phyloP scores from a whole-genome alignment of 1,284 basidiomycete species.

The Ganoderma multipileum region DNA sequence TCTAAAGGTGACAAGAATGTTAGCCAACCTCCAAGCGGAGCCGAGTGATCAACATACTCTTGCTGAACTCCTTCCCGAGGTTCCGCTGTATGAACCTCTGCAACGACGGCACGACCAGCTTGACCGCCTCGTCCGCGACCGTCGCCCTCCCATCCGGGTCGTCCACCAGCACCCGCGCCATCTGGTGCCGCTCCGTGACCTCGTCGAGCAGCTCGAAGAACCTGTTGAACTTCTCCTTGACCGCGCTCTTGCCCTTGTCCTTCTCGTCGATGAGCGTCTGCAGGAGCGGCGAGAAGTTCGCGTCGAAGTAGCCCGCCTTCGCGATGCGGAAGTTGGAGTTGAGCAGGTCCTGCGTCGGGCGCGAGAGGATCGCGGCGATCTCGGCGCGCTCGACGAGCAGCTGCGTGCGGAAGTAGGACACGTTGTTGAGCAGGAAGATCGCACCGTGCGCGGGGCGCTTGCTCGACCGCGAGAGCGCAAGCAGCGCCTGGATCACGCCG shows the following conservation, averaged over 20 bases:
- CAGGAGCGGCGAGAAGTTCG: constrained; percentile 79
- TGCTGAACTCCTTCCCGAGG: constrained; percentile 81
- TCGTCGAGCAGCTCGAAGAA: constrained; percentile 84
- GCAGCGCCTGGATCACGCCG: constrained; percentile 64
- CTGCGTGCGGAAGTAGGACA: constrained; percentile 68
- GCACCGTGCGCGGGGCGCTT: constrained; percentile 72
- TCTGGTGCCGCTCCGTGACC: constrained; percentile 72
- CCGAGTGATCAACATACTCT: constrained; percentile 61
- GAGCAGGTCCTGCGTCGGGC: constrained; percentile 64
- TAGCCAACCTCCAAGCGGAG: constrained; percentile 11
- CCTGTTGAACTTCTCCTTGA: constrained; percentile 80
- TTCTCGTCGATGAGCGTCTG: constrained; percentile 74
- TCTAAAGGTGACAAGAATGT: constrained; percentile 49
- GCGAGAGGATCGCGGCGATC: constrained; percentile 59
- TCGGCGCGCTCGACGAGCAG: constrained; percentile 57
- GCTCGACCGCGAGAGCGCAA: constrained; percentile 65
- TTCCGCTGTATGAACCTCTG: constrained; percentile 77
- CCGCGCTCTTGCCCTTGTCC: constrained; percentile 64
- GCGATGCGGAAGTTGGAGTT: constrained; percentile 76
- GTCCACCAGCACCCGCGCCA: constrained; percentile 74
- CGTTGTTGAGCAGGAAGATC: constrained; percentile 81
- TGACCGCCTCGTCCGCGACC: constrained; percentile 74
- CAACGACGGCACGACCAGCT: constrained; percentile 75
- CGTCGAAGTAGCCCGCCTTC: constrained; percentile 82
- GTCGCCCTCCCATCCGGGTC: constrained; percentile 63